These are phyloP conservation scores for Xylariales sp. DNA, from an alignment of 2,329 filamentous ascomycete species.

Conservation along the genomic window DNA sequence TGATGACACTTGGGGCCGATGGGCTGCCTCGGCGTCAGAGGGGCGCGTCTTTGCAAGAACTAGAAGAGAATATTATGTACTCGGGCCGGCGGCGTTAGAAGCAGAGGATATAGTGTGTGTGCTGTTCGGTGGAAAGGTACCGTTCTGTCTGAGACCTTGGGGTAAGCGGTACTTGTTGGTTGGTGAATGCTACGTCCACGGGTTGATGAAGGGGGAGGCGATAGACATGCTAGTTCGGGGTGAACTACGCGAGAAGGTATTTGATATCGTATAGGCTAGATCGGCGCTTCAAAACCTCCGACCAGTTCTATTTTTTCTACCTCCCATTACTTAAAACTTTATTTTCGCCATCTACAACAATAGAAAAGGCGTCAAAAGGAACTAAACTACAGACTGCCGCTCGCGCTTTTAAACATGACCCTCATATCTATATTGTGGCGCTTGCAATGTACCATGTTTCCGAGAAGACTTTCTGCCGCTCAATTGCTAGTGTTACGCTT, in stretches of 20 bases:
- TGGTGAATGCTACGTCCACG: conserved; percentile 17
- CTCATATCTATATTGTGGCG: too few relatives aligned
- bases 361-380: too few relatives aligned
- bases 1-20: neutral
- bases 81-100: neutral
- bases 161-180: conserved; percentile 8
- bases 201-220: conserved; percentile 15
- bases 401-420: too few relatives aligned
- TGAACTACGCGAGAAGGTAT: neutral
- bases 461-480: too few relatives aligned
- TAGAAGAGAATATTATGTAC: conserved; percentile 2
- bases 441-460: too few relatives aligned
- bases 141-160: conserved; percentile 5
- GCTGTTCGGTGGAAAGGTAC: conserved; percentile 1
- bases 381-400: too few relatives aligned
- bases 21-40: neutral
- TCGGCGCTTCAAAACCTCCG: too few relatives aligned
- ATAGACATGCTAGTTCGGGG: conserved; percentile 1
- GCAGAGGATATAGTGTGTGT: neutral
- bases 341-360: too few relatives aligned
- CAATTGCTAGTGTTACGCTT: too few relatives aligned
- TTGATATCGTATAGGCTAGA: conserved; percentile 1
- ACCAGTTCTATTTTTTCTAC: too few relatives aligned
- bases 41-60: neutral
- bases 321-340: too few relatives aligned